Evolutionary conservation across 2,329 filamentous ascomycete genomes (phyloP), one percentile per base, ranked within the genome.

Genomic region (Ambrosiella cleistominuta): DNA sequence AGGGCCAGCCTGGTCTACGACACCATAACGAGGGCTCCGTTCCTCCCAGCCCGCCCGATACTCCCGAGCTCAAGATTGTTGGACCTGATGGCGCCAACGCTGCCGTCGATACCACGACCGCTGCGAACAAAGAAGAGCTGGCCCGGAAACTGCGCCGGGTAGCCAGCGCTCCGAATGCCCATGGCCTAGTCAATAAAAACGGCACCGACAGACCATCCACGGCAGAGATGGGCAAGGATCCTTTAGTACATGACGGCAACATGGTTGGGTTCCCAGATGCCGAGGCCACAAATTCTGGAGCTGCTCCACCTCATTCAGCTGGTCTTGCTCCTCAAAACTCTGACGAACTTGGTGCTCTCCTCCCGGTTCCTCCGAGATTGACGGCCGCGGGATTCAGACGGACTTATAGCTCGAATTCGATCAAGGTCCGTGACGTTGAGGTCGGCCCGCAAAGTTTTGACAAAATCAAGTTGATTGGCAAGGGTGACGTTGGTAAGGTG

Each of bases 391-490:
- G 88, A 17, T 98, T 96, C 72, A 79, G 93, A 66, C 81, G 93
- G 68, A 98, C 93, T 2, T 98, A 98, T 70, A 97, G 93, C 71
- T 96, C 91, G 64, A 98, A 97, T 70, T 97, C 93, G 45, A 98
- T 98, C 76, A 98, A 98, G 72, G 88, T 97, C 64, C 82, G 93
- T 65, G 89, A 95, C 68, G 93, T 98, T 53, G 93, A 98, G 71
- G 93, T 98, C 40, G 87, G 89, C 0, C 93, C 93, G 0, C 78
- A 86, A 62, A 97, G 91, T 69, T 98, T 98, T 66, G 93, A 98
- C 76, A 98, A 98, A 80, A 96, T 98, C 71, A 98, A 98, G 71
- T 78, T 98, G 71, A 96, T 98, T 67, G 93, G 93, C 59, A 98
- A 98, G 74, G 93, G 93, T 60, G 93, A 98, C 70, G 93, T 98